These are phyloP conservation scores for Solanum megistacrolobum DNA, from an alignment of 257 asterid genomes.

Conservation along the genomic window DNA sequence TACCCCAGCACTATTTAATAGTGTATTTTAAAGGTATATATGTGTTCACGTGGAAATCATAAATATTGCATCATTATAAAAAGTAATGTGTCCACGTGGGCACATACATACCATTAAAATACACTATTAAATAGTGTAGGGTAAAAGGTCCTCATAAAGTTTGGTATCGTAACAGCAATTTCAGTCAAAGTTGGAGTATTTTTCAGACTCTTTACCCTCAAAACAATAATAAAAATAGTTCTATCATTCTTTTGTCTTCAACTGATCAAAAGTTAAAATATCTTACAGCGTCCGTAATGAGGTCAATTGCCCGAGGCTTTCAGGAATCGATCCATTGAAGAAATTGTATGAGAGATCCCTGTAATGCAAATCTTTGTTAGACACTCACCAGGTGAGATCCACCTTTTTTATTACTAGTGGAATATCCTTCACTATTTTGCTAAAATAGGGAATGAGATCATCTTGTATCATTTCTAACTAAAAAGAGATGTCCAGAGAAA, in stretches of 20 bases:
- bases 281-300: constrained; percentile 68
- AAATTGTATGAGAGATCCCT: constrained; percentile 91
- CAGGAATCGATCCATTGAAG: constrained; percentile 90
- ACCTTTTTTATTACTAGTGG: background rate
- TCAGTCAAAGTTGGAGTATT: no score
- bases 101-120: no score
- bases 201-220: no score
- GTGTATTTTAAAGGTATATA: no score
- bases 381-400: background rate
- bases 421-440: constrained; percentile 6
- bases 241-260: background rate
- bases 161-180: no score
- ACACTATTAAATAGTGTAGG: no score
- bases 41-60: no score
- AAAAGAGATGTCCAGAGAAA: constrained; percentile 3
- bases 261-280: constrained; percentile 7
- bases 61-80: no score
- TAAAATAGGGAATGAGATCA: background rate
- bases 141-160: no score
- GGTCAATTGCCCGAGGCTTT: constrained; percentile 71
- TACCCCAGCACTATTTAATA: no score
- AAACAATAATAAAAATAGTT: background rate
- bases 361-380: constrained; percentile 20
- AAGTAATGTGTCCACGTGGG: no score
- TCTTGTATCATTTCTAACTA: background rate